These are phyloP conservation scores for Colletotrichum sp. DNA, from an alignment of 2,329 filamentous ascomycete genomes.

Conservation along the genomic window DNA sequence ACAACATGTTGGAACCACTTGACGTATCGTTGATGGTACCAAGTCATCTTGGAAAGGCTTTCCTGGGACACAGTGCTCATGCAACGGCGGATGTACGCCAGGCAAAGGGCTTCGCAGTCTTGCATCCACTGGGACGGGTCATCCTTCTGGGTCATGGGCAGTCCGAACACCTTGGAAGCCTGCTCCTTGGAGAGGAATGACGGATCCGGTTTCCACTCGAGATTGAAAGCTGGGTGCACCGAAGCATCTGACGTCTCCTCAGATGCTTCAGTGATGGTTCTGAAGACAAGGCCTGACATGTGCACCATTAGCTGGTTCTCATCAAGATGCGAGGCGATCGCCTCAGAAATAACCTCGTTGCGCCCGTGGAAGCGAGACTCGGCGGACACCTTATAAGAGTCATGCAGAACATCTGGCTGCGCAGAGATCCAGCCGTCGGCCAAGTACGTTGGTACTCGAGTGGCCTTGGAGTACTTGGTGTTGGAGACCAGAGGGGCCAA, in stretches of 20 bases:
- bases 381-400: conserved; percentile 22
- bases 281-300: conserved; percentile 24
- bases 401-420: background rate
- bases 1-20: conserved; percentile 20
- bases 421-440: conserved; percentile 8
- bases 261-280: background rate
- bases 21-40: conserved; percentile 20
- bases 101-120: conserved; percentile 20
- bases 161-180: conserved; percentile 15
- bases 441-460: conserved; percentile 14
- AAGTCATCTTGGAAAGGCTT: background rate
- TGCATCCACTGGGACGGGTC: conserved; percentile 23
- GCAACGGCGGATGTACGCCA: conserved; percentile 10
- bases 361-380: conserved; percentile 3
- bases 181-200: conserved; percentile 19
- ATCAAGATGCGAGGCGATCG: conserved; percentile 16
- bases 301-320: conserved; percentile 18
- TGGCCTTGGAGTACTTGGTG: background rate
- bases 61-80: background rate
- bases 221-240: conserved; percentile 18
- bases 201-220: conserved; percentile 26
- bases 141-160: conserved; percentile 10
- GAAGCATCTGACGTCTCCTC: background rate
- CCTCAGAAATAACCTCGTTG: conserved; percentile 13
- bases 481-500: conserved; percentile 12